Conservation (phyloP, 2,329 filamentous ascomycete species). For the Apiospora rasikravindrae region DNA sequence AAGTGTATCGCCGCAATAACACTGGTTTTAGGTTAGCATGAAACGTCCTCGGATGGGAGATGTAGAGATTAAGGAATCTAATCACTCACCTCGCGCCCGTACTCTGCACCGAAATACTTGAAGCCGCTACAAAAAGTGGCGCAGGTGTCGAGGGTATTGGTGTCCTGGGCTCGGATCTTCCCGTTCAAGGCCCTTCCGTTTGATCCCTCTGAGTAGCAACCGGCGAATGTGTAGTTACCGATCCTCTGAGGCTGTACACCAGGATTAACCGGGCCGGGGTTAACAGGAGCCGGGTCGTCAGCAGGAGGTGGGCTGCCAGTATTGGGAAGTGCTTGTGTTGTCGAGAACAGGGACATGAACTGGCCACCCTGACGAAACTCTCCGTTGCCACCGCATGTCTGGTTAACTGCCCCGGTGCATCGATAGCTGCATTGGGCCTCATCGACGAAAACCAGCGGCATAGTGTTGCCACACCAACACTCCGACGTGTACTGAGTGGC, state of each 20-base stretch:
- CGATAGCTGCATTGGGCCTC: conserved; percentile 56
- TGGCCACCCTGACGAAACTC: conserved; percentile 40
- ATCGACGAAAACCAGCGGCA: conserved; percentile 49
- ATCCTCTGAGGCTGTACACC: conserved; percentile 21
- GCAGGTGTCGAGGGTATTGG: conserved; percentile 36
- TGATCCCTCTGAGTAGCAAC: conserved; percentile 21
- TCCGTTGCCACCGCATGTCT: conserved; percentile 60
- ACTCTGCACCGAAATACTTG: conserved; percentile 24
- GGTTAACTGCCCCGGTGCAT: conserved; percentile 54
- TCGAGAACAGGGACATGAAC: conserved; percentile 56
- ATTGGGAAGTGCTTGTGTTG: conserved; percentile 35
- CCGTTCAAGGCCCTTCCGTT: conserved; percentile 20
- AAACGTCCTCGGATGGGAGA: background rate
- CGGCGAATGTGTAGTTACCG: conserved; percentile 20
- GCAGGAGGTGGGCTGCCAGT: conserved; percentile 19
- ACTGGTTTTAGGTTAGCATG: background rate
- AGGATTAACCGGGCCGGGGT: conserved; percentile 7
- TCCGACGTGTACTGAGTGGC: conserved; percentile 56
- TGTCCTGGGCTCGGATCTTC: conserved; percentile 46
- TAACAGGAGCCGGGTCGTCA: background rate
- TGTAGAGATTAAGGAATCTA: background rate
- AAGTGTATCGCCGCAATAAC: conserved; percentile 12
- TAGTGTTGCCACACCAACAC: conserved; percentile 59
- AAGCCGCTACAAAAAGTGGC: conserved; percentile 21
- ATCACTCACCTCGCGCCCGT: conserved; percentile 20